phyloP scores from a whole-genome alignment of 345 rosid genomes.

The Rhizophora mangle region DNA sequence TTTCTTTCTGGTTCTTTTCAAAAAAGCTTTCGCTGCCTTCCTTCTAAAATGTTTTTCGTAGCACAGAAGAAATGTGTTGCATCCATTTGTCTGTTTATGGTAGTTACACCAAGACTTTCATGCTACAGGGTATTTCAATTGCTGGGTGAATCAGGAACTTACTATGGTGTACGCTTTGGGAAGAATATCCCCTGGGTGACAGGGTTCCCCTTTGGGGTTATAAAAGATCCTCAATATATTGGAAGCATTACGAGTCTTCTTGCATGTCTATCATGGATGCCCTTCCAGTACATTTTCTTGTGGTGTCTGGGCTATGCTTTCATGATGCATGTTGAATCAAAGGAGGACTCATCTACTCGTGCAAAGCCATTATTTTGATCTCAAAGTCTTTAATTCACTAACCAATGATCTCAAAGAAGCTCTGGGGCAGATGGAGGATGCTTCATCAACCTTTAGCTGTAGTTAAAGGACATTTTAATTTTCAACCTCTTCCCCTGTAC shows the following conservation, averaged over 20 bases:
- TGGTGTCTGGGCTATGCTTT: slow-evolving; percentile 75
- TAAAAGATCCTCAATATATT: slow-evolving; percentile 86
- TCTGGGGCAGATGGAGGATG: neutral
- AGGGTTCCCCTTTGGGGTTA: slow-evolving; percentile 81
- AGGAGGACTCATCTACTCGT: slow-evolving; percentile 63
- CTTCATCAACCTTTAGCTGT: neutral
- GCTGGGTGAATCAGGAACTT: slow-evolving; percentile 89
- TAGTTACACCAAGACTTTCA: slow-evolving; percentile 3
- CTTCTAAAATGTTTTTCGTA: neutral
- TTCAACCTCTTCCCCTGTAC: neutral
- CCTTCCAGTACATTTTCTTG: slow-evolving; percentile 68
- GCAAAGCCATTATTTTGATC: slow-evolving; percentile 56
- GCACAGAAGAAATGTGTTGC: neutral
- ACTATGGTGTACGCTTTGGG: slow-evolving; percentile 31
- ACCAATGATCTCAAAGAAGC: slow-evolving; percentile 7
- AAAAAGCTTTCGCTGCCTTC: neutral
- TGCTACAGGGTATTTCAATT: slow-evolving; percentile 73
- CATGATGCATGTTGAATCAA: slow-evolving; percentile 62
- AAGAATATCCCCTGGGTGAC: no score
- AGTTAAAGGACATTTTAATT: neutral
- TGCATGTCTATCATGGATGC: slow-evolving; percentile 73
- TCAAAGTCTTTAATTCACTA: slow-evolving; percentile 1
- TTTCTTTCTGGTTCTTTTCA: neutral
- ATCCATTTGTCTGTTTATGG: neutral
- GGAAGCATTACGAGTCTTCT: slow-evolving; percentile 82